Evolutionary conservation across 2,329 filamentous ascomycete species (phyloP), one percentile per base, ranked within the genome.

Genomic region (Fusarium citri): DNA sequence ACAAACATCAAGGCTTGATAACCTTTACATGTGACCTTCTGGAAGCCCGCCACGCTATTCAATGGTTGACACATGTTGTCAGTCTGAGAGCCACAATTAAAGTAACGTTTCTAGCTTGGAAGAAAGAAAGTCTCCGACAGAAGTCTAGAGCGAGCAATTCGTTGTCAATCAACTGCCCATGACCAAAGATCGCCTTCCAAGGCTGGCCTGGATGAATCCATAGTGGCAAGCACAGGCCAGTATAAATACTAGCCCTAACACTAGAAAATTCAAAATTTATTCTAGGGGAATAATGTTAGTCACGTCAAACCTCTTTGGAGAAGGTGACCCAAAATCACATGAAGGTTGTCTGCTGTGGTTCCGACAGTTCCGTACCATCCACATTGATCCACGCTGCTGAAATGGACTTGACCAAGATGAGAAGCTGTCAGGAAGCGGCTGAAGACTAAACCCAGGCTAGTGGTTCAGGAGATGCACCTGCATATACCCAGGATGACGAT

Each of bases 371-470:
- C 49, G 49, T 37, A 22, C 22, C 11, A 34, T 10, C 47, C 47
- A 50, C n/a, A 22, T 15, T 25, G n/a, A 53, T 50, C 34, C 34
- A 25, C 42, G 49, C 16, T 5, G 5, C 3, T 28, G 31, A 53
- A 37, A 37, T 37, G 34, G 9, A 42, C 45, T 63, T 55, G 31
- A 23, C 59, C 53, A 55, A 41, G 37, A 53, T 14, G 49, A 53
- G 49, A 53, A 53, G 49, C 49, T 53, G 49, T 42, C 49, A 28
- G 20, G 23, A 18, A 26, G 49, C 31, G 49, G 49, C 34, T 53
- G 49, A 53, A 53, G 49, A 20, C n/a, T 53, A 53, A 14, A 15
- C 25, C 34, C 18, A 15, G 7, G 37, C 49, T 53, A 53, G 49
- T 42, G 49, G 31, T 42, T 53, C 31, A 40, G 23, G 31, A 25